Evolutionary conservation across 176 grass and related monocot species (phyloP).

Genomic region (Areca catechu): DNA sequence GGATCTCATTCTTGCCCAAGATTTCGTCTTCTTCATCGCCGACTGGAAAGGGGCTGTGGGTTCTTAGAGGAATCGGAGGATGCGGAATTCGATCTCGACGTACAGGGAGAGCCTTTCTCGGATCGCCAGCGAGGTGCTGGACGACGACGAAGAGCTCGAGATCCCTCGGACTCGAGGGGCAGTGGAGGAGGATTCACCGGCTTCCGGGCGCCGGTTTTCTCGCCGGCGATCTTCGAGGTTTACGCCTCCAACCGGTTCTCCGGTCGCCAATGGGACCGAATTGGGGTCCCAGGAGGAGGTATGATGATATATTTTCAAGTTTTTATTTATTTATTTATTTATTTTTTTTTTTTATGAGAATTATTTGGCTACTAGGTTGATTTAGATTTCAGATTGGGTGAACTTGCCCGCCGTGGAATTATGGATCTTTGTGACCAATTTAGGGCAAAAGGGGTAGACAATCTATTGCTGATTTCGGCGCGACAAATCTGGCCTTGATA

Average conservation of each 20-base stretch:
- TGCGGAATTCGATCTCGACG: slow-evolving; percentile 72
- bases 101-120: slow-evolving; percentile 86
- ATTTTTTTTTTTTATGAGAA: no score
- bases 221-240: not conserved
- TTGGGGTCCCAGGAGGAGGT: slow-evolving; percentile 52
- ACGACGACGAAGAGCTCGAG: slow-evolving; percentile 48
- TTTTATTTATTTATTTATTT: no score
- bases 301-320: not conserved
- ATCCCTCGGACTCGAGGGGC: slow-evolving; percentile 10
- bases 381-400: no score
- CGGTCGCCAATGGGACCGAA: slow-evolving; percentile 31
- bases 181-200: slow-evolving; percentile 1
- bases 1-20: no score
- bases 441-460: no score
- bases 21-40: no score
- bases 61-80: slow-evolving; percentile 14
- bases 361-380: no score
- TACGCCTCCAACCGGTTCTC: slow-evolving; percentile 15
- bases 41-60: not conserved
- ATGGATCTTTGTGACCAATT: no score
- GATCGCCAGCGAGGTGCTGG: slow-evolving; percentile 77
- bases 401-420: no score
- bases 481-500: no score
- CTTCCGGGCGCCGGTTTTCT: slow-evolving; percentile 28
- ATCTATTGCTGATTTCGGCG: no score